phyloP scores from a whole-genome alignment of 2,329 filamentous ascomycete species.

The Penicillium rolfsii region DNA sequence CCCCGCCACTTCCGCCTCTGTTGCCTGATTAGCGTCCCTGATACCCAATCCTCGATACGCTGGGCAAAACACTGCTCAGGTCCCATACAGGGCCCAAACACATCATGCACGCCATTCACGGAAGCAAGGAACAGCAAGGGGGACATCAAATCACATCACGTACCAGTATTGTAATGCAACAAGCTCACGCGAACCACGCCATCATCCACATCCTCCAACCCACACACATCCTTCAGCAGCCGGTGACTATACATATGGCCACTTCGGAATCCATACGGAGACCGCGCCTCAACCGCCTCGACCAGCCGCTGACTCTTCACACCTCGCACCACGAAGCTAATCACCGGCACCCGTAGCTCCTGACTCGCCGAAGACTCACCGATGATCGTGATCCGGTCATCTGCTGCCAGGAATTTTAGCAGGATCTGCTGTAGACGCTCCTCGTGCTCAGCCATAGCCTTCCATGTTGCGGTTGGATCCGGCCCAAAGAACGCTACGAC shows the following conservation, averaged over 20 bases:
- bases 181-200: slow-evolving; percentile 72
- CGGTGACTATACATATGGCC: slow-evolving; percentile 71
- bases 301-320: slow-evolving; percentile 62
- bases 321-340: slow-evolving; percentile 68
- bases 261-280: slow-evolving; percentile 65
- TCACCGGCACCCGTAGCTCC: slow-evolving; percentile 61
- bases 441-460: slow-evolving; percentile 62
- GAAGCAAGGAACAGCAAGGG: not conserved
- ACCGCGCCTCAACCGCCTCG: slow-evolving; percentile 62
- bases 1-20: slow-evolving; percentile 27
- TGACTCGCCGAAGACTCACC: slow-evolving; percentile 58
- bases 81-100: not conserved
- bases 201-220: slow-evolving; percentile 59
- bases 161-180: slow-evolving; percentile 72
- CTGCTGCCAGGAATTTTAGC: slow-evolving; percentile 60
- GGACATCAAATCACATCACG: slow-evolving; percentile 34
- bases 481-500: slow-evolving; percentile 65
- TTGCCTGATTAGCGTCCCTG: slow-evolving; percentile 17
- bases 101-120: not conserved
- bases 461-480: slow-evolving; percentile 51
- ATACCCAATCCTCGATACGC: not conserved
- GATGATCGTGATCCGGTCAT: slow-evolving; percentile 60
- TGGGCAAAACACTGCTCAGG: not conserved
- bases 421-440: slow-evolving; percentile 61
- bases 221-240: slow-evolving; percentile 62